Conservation (phyloP, 179 eudicot species). For the Corrigiola litoralis region DNA sequence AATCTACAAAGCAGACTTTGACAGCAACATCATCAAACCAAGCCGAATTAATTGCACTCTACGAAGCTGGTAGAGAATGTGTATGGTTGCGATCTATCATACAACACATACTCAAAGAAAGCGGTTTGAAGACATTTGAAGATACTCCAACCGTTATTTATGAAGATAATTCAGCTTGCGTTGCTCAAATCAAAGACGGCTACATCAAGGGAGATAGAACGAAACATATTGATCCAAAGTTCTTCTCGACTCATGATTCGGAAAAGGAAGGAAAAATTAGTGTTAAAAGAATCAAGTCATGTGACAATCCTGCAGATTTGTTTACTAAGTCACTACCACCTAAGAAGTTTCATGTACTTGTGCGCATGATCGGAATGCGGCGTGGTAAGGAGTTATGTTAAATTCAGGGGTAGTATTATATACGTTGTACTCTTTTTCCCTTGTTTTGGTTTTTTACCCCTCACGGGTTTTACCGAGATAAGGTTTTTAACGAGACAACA, state of each 20-base stretch:
- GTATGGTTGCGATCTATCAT: background rate
- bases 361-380: too few species aligned
- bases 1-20: background rate
- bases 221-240: background rate
- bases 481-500: too few species aligned
- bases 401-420: too few species aligned
- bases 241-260: background rate
- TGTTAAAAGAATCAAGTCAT: too few species aligned
- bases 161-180: background rate
- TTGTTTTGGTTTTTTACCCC: too few species aligned
- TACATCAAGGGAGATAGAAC: background rate
- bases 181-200: background rate
- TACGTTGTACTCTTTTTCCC: too few species aligned
- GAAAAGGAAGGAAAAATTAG: background rate
- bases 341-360: too few species aligned
- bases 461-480: too few species aligned
- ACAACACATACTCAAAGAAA: background rate
- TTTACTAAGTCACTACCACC: too few species aligned
- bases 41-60: background rate
- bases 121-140: background rate
- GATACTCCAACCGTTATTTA: background rate
- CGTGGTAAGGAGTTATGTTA: too few species aligned
- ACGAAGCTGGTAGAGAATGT: background rate
- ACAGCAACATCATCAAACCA: background rate
- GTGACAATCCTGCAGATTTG: too few species aligned